Evolutionary conservation across 441 rosid genomes (phyloP), one percentile per base, ranked within the genome.

Genomic region (Aquilaria agallochum): DNA sequence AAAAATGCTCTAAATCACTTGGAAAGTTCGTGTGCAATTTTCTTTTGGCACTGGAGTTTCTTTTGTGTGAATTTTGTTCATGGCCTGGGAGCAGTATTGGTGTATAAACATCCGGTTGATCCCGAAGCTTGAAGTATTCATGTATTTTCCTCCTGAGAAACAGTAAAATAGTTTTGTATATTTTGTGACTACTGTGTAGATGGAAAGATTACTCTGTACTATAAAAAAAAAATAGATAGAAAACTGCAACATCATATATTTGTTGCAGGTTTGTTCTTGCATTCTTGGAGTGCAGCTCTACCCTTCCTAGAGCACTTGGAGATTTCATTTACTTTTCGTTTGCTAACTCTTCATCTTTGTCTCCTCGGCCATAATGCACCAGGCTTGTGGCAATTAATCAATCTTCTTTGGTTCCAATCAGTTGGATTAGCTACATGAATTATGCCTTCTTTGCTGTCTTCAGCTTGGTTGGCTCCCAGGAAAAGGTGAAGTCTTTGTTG

Each of bases 1-100:
- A 77, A 85, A 81, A 72, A 85, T 83, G 96, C 79, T 86, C 32
- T 88, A 74, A 87, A 67, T 46, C 57, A 55, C 70, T 69, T 51
- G 48, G 56, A 57, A 61, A 47, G 52, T 27, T n/a, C 20, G 63
- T 36, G 31, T 51, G 65, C 30, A 9, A 50, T 59, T 40, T 55
- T 50, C 48, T 63, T 55, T 14, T 55, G 31, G 58, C 50, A 13
- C 13, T 14, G 56, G 47, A 58, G 63, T 31, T 50, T 31, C 30
- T 12, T 30, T 5, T 31, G 15, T 50, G 70, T 58, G 61, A 64
- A 69, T 59, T 68, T 65, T 80, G 76, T 73, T 50, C 59, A 66
- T 60, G 55, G 60, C 55, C 51, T 57, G 56, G 11, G 53, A 51
- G 42, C 8, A 7, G 20, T 32, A 13, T 20, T 20, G 27, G 27